Evolutionary conservation across 106 monocot genomes (phyloP).

Genomic region (Apostasia ramifera): DNA sequence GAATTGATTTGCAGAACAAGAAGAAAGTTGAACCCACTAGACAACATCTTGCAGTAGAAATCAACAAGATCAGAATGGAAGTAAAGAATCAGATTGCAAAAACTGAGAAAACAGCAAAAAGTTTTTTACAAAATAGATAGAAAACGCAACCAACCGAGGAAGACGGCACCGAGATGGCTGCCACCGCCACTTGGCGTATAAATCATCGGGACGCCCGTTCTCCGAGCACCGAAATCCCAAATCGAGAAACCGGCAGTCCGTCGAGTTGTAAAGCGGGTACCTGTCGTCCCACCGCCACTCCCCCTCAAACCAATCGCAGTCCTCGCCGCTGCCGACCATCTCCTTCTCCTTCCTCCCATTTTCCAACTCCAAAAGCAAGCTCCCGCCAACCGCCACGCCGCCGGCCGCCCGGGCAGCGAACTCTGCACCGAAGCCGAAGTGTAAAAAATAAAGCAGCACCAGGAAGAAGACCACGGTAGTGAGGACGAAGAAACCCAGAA

Average conservation of each 20-base stretch:
- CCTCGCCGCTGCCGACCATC: constrained; percentile 1
- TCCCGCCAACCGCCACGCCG: neutral
- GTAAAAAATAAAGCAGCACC: constrained; percentile 20
- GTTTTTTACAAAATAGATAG: neutral
- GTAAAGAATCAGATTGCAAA: neutral
- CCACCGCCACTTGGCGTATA: constrained; percentile 52
- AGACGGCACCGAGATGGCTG: constrained; percentile 34
- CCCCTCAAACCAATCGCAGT: constrained; percentile 38
- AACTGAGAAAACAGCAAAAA: neutral
- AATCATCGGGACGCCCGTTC: constrained; percentile 38
- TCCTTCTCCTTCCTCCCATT: neutral
- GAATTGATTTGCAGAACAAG: neutral
- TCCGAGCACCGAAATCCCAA: constrained; percentile 50
- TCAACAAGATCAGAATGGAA: neutral
- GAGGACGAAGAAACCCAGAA: constrained; percentile 22
- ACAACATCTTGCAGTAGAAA: neutral
- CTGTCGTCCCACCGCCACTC: constrained; percentile 54
- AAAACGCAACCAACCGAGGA: constrained; percentile 21
- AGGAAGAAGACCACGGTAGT: constrained; percentile 9
- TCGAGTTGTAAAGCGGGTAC: constrained; percentile 40
- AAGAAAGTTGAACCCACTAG: too few relatives aligned
- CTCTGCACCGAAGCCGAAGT: constrained; percentile 11
- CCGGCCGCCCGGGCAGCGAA: neutral
- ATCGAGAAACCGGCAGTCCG: constrained; percentile 41
- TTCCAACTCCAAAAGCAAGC: neutral